A percentile compares a stretch with the other conserved stretches of the same genome.
phyloP scores from a whole-genome alignment of 106 monocot genomes.

The Dioscorea alata region DNA sequence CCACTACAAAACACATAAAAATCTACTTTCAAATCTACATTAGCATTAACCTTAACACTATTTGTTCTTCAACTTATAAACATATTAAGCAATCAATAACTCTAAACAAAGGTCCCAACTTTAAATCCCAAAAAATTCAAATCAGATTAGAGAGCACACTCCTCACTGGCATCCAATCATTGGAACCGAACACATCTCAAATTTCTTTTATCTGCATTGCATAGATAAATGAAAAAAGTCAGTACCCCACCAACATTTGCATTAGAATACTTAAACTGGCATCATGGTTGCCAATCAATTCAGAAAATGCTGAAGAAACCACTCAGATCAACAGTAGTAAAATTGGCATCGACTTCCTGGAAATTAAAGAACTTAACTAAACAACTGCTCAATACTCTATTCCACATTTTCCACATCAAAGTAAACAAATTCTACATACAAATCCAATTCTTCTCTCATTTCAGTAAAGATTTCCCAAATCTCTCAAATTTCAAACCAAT shows the following conservation, averaged over 20 bases:
- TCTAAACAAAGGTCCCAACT: background rate
- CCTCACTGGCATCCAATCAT: background rate
- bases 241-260: background rate
- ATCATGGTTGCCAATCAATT: too few species aligned
- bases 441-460: background rate
- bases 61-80: background rate
- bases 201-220: background rate
- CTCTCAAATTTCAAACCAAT: background rate
- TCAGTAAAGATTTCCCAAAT: background rate
- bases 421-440: background rate
- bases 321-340: too few species aligned
- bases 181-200: background rate
- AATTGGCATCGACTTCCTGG: too few species aligned
- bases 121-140: background rate
- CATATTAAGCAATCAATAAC: background rate
- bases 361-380: too few species aligned
- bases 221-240: background rate
- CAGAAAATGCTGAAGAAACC: too few species aligned
- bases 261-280: too few species aligned
- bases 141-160: background rate
- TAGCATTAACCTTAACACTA: background rate
- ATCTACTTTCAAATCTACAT: background rate
- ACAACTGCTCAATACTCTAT: too few species aligned
- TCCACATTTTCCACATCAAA: background rate
- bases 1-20: background rate